phyloP scores from a whole-genome alignment of 2,329 filamentous ascomycete species.

The Hypoxylon sp. region DNA sequence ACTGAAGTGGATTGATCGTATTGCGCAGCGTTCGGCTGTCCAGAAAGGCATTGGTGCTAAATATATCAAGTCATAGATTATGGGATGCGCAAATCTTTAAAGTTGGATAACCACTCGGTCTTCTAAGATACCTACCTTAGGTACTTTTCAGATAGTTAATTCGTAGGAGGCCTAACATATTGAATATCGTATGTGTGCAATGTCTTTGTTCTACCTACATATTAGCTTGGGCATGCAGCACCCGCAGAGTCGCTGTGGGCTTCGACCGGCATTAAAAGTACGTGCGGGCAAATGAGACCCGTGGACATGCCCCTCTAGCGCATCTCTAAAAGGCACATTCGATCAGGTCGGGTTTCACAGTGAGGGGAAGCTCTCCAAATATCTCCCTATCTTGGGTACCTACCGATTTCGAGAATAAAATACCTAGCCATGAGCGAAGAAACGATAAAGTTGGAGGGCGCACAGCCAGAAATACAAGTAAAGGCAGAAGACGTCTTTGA shows the following conservation, averaged over 20 bases:
- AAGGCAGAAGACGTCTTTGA: conserved; percentile 50
- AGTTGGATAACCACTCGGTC: background rate
- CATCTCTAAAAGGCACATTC: background rate
- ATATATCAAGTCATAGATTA: conserved; percentile 35
- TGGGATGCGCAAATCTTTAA: background rate
- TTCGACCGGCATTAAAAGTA: background rate
- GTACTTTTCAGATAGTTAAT: background rate
- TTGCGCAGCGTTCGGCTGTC: conserved; percentile 63
- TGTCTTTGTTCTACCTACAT: too few relatives aligned
- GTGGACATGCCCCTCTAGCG: background rate
- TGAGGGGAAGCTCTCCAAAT: conserved; percentile 13
- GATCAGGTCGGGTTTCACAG: conserved; percentile 1
- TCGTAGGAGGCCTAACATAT: background rate
- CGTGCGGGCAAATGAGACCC: background rate
- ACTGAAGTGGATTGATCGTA: conserved; percentile 67
- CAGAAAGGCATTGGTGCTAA: conserved; percentile 44
- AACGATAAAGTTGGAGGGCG: background rate
- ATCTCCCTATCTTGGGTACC: background rate
- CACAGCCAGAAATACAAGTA: conserved; percentile 6
- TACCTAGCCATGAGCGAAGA: conserved; percentile 5
- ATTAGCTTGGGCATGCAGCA: background rate
- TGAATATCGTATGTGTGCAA: background rate
- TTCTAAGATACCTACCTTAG: background rate
- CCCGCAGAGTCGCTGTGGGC: background rate
- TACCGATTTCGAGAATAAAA: background rate